phyloP scores from a whole-genome alignment of 768 basidiomycete species.

The Leccinellum luteum region DNA sequence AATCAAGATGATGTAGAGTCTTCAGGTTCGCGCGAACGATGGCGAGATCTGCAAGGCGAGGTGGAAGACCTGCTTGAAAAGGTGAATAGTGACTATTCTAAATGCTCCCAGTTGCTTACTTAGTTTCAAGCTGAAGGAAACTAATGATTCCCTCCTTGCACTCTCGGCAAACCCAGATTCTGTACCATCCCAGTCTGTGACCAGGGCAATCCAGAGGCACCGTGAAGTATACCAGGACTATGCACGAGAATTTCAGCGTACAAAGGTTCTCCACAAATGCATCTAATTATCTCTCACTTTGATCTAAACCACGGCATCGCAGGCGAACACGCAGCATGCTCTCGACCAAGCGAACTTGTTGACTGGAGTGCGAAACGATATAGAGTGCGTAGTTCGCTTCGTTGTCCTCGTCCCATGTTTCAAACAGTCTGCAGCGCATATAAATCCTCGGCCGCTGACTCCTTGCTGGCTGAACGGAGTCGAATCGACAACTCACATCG shows the following conservation, averaged over 20 bases:
- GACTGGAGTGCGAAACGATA: slow-evolving; percentile 90
- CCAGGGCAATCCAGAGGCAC: slow-evolving; percentile 88
- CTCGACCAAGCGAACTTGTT: slow-evolving; percentile 86
- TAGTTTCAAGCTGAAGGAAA: slow-evolving; percentile 71
- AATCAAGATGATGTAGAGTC: slow-evolving; percentile 63
- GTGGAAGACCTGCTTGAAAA: slow-evolving; percentile 84
- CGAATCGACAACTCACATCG: slow-evolving; percentile 90
- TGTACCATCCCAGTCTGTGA: slow-evolving; percentile 76
- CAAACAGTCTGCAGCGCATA: slow-evolving; percentile 62
- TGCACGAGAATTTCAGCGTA: slow-evolving; percentile 77
- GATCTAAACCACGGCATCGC: slow-evolving; percentile 3
- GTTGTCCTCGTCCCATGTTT: neutral
- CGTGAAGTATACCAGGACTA: slow-evolving; percentile 89
- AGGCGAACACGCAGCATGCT: slow-evolving; percentile 80
- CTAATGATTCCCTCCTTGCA: slow-evolving; percentile 72
- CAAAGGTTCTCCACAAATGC: slow-evolving; percentile 56
- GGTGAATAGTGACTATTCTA: slow-evolving; percentile 43
- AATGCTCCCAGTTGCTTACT: slow-evolving; percentile 6
- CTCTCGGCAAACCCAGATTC: slow-evolving; percentile 63
- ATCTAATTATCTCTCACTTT: neutral
- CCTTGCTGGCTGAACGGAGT: slow-evolving; percentile 82
- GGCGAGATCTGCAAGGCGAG: slow-evolving; percentile 83
- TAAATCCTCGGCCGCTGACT: slow-evolving; percentile 85
- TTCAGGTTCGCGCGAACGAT: slow-evolving; percentile 64
- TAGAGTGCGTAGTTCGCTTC: slow-evolving; percentile 60